A percentile compares a stretch with the other conserved stretches of the same genome.
phyloP scores from a whole-genome alignment of 2,329 filamentous ascomycete genomes.

The Sporothrix brunneoviolacea region DNA sequence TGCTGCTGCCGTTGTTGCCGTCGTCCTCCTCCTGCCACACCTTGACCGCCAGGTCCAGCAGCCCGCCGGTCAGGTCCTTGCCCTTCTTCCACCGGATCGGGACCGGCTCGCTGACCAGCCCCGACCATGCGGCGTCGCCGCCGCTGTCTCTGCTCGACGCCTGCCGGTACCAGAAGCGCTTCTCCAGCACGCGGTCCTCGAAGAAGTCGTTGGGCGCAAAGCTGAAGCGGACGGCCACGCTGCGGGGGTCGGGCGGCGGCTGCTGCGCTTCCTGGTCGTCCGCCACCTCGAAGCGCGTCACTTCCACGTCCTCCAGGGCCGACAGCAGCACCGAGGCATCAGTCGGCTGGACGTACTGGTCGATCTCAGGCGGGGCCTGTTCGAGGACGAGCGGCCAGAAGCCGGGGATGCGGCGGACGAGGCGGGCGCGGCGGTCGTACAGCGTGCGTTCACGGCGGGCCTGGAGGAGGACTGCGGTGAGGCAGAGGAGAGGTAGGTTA shows the following conservation, averaged over 20 bases:
- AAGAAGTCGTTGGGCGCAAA: slow-evolving; percentile 81
- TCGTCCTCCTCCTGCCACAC: slow-evolving; percentile 54
- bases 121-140: slow-evolving; percentile 46
- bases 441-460: slow-evolving; percentile 61
- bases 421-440: slow-evolving; percentile 66
- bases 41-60: slow-evolving; percentile 66
- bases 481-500: slow-evolving; percentile 20
- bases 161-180: slow-evolving; percentile 80
- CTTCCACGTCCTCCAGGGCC: slow-evolving; percentile 60
- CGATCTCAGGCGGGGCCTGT: slow-evolving; percentile 76
- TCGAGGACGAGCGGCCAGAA: slow-evolving; percentile 97
- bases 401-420: slow-evolving; percentile 67
- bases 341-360: slow-evolving; percentile 76
- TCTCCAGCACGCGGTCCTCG: slow-evolving; percentile 69
- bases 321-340: slow-evolving; percentile 69
- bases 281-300: slow-evolving; percentile 75
- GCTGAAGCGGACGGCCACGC: slow-evolving; percentile 68
- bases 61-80: slow-evolving; percentile 75
- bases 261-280: slow-evolving; percentile 28
- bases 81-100: slow-evolving; percentile 80
- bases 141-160: background rate
- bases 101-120: slow-evolving; percentile 83
- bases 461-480: slow-evolving; percentile 38
- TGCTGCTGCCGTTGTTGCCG: slow-evolving; percentile 11
- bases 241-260: slow-evolving; percentile 79